Evolutionary conservation across 345 rosid genomes (phyloP).

Genomic region (Arabidopsis thaliana): DNA sequence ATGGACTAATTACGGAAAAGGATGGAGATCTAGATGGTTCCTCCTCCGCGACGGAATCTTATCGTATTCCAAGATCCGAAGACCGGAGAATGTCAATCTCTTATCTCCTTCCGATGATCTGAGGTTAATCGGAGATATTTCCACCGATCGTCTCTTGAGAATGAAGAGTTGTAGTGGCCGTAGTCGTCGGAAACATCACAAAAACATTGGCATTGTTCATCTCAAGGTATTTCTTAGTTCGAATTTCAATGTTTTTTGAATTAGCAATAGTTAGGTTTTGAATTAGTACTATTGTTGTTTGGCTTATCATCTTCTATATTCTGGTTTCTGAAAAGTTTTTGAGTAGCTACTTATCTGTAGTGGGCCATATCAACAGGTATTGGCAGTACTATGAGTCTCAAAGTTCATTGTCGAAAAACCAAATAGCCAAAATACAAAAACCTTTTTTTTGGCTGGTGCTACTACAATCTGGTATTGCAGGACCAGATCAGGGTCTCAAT

Average conservation of each 20-base stretch:
- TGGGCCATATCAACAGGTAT: slow-evolving; percentile 86
- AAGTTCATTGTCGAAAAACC: slow-evolving; percentile 14
- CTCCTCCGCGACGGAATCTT: slow-evolving; percentile 74
- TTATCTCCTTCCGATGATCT: slow-evolving; percentile 64
- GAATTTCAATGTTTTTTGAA: neutral
- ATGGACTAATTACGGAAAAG: slow-evolving; percentile 98
- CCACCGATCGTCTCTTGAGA: slow-evolving; percentile 62
- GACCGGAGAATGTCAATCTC: slow-evolving; percentile 63
- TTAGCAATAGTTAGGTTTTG: too few species aligned
- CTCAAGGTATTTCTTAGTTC: slow-evolving; percentile 61
- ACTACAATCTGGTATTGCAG: slow-evolving; percentile 52
- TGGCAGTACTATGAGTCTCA: slow-evolving; percentile 13
- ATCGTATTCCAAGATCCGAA: slow-evolving; percentile 80
- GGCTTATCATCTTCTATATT: slow-evolving; percentile 37
- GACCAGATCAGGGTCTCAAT: slow-evolving; percentile 47
- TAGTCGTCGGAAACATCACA: slow-evolving; percentile 60
- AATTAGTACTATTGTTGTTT: neutral
- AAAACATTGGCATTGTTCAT: slow-evolving; percentile 81
- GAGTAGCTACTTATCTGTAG: slow-evolving; percentile 73
- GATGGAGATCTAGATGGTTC: slow-evolving; percentile 99
- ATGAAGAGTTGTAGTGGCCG: slow-evolving; percentile 60
- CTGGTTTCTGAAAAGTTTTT: slow-evolving; percentile 47
- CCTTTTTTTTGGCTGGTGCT: slow-evolving; percentile 29
- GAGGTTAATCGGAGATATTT: slow-evolving; percentile 78
- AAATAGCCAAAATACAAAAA: slow-evolving; percentile 34